These are phyloP conservation scores for Kluyveromyces lactis DNA, from an alignment of 805 yeast species.

Conservation along the genomic window DNA sequence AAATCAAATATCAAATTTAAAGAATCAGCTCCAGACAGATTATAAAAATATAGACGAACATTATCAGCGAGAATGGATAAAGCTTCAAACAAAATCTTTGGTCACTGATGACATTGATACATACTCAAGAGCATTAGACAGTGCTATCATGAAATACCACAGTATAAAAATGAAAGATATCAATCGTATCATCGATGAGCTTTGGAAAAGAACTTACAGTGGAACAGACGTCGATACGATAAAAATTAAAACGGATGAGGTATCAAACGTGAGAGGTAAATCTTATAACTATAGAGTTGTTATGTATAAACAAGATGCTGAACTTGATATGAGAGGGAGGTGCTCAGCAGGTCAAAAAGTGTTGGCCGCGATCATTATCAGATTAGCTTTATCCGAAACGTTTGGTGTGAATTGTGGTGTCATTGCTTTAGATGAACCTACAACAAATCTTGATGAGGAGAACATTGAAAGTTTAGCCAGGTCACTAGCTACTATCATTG, in stretches of 20 bases:
- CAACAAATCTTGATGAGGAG: conserved; percentile 87
- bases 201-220: conserved; percentile 90
- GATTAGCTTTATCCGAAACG: conserved; percentile 90
- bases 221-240: conserved; percentile 95
- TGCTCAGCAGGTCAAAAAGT: conserved; percentile 98
- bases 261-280: conserved; percentile 37
- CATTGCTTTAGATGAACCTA: conserved; percentile 95
- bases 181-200: conserved; percentile 75
- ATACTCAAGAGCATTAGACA: conserved; percentile 79
- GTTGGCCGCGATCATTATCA: conserved; percentile 80
- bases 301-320: conserved; percentile 87
- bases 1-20: conserved; percentile 52
- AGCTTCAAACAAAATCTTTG: conserved; percentile 64
- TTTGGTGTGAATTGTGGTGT: conserved; percentile 94
- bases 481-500: conserved; percentile 68
- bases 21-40: conserved; percentile 58
- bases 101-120: conserved; percentile 75
- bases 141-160: conserved; percentile 90
- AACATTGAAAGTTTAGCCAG: conserved; percentile 83
- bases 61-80: conserved; percentile 65
- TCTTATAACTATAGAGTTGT: conserved; percentile 90
- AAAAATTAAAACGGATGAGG: conserved; percentile 72
- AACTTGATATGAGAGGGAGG: conserved; percentile 95
- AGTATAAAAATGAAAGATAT: conserved; percentile 87
- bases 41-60: conserved; percentile 56